Evolutionary conservation across 176 grass and related monocot genomes (phyloP), one percentile per base, ranked within the genome.

Genomic region (Ensete ventricosum): DNA sequence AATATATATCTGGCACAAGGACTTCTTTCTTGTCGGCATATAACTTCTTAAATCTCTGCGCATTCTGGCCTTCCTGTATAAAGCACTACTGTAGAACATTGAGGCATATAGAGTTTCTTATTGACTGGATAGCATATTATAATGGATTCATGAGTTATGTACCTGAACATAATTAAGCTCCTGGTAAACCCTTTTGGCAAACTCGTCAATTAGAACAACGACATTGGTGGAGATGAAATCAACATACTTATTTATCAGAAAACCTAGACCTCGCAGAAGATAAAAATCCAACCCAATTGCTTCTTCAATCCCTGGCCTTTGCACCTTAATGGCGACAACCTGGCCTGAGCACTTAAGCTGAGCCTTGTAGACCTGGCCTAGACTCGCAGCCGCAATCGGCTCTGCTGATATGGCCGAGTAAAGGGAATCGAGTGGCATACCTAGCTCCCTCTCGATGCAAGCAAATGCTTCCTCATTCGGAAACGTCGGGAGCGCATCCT

Each of bases 151-250:
- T 48, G 19, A 52, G 55, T n/a, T 85, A 76, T 25, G 53, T 78
- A 93, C 94, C 94, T 98, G 94, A 54, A 98, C 94, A 80, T 98
- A 98, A 81, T 98, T 98, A 62, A 98, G 94, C 82, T 98, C 94
- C 85, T 98, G 94, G 14, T 85, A 98, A 65, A 98, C 94, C 72
- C 94, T 86, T 76, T 82, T 82, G 34, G 87, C 94, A 85, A 91
- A 98, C 77, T 98, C 94, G 78, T 98, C 94, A 67, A 93, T 89
- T 51, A 98, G 85, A 50, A 90, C 90, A 81, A 93, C 90, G 66
- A 90, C 85, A 83, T 98, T 86, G 67, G 79, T 93, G 27, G 90
- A 81, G 79, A 98, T 67, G 72, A 93, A 76, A 77, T 93, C 82
- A 0, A 93, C 84, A 82, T 98, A 93, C 74, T 93, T 91, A 81